Evolutionary conservation across 805 yeast genomes (phyloP).

Genomic region (Teunomyces funiuensis): DNA sequence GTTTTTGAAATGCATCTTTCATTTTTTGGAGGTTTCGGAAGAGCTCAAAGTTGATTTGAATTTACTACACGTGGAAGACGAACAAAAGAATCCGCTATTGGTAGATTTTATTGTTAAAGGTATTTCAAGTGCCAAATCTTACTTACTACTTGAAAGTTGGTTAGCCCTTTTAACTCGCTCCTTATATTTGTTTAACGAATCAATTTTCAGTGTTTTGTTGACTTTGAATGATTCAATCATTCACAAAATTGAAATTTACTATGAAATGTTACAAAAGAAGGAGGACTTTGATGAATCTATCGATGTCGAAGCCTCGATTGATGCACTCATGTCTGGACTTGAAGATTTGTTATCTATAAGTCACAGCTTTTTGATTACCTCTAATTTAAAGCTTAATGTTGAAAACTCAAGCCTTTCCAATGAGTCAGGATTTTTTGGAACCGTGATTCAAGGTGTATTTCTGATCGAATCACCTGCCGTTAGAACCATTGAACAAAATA

Average conservation of each 20-base stretch:
- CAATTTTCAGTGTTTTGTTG: conserved; percentile 55
- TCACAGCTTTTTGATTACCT: conserved; percentile 51
- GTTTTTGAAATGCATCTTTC: conserved; percentile 28
- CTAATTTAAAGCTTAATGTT: conserved; percentile 19
- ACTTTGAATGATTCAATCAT: conserved; percentile 54
- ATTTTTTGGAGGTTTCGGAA: conserved; percentile 31
- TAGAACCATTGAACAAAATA: conserved; percentile 50
- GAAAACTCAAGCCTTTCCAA: conserved; percentile 13
- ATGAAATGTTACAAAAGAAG: conserved; percentile 23
- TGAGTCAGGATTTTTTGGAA: conserved; percentile 59
- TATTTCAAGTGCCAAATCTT: conserved; percentile 43
- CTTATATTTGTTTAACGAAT: conserved; percentile 48
- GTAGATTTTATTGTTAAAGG: conserved; percentile 52
- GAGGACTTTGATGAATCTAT: conserved; percentile 14
- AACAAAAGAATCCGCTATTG: conserved; percentile 28
- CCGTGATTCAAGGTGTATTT: conserved; percentile 76
- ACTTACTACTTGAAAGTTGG: conserved; percentile 48
- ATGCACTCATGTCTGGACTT: conserved; percentile 54
- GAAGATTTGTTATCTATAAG: conserved; percentile 63
- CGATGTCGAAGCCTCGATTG: conserved; percentile 45
- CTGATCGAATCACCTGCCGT: conserved; percentile 64
- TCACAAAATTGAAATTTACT: conserved; percentile 34
- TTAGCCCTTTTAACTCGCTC: conserved; percentile 51
- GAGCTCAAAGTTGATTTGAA: conserved; percentile 25
- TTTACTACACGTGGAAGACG: conserved; percentile 31